Evolutionary conservation across 2,329 filamentous ascomycete species (phyloP).

Genomic region (Alternaria conjuncta): DNA sequence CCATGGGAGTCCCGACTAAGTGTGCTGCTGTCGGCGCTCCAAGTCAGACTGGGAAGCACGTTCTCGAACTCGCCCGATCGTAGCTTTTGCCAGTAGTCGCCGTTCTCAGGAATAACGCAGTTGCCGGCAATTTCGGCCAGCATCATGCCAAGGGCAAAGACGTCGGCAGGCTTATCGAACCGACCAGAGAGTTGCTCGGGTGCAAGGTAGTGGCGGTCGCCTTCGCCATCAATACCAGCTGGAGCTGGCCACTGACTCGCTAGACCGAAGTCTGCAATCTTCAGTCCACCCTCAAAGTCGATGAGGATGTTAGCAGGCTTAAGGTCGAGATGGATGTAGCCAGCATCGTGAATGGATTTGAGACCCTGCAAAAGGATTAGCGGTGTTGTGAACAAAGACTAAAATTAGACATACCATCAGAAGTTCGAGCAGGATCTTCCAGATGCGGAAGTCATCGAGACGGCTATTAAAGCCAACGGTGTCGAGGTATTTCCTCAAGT

Average conservation of each 20-base stretch:
- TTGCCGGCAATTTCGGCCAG: constrained; percentile 95
- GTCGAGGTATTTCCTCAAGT: constrained; percentile 83
- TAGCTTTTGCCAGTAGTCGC: constrained; percentile 86
- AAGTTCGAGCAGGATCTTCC: constrained; percentile 93
- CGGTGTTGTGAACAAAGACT: not conserved
- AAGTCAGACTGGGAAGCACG: constrained; percentile 81
- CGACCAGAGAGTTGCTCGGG: constrained; percentile 87
- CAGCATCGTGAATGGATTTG: constrained; percentile 85
- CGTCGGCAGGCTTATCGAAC: constrained; percentile 88
- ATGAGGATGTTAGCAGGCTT: constrained; percentile 87
- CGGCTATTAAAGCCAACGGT: constrained; percentile 82
- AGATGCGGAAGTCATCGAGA: constrained; percentile 96
- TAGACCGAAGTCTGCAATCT: constrained; percentile 86
- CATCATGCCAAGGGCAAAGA: constrained; percentile 93
- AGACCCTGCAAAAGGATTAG: constrained; percentile 69
- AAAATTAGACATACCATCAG: constrained; percentile 67
- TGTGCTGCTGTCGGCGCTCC: constrained; percentile 69
- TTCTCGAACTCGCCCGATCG: constrained; percentile 88
- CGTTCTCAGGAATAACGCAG: constrained; percentile 91
- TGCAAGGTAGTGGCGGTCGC: constrained; percentile 94
- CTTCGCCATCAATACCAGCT: constrained; percentile 82
- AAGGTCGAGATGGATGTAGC: constrained; percentile 84
- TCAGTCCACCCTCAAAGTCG: constrained; percentile 79
- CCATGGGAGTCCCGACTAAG: constrained; percentile 74
- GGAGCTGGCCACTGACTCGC: constrained; percentile 80